Evolutionary conservation across 768 basidiomycete species (phyloP).

Genomic region (Amanita pallidorosea): DNA sequence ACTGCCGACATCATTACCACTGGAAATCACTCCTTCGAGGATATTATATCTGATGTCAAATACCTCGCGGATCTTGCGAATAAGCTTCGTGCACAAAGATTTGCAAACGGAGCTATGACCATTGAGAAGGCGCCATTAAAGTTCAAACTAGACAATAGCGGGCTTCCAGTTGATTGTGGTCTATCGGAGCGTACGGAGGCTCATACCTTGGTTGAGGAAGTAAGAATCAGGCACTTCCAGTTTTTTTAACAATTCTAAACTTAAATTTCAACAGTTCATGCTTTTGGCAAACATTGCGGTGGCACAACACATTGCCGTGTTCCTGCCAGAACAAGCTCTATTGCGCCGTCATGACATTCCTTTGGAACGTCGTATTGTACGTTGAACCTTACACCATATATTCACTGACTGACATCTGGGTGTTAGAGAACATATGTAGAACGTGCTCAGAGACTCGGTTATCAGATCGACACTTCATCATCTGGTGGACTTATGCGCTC

Average conservation of each 20-base stretch:
- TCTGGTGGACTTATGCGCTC: slow-evolving; percentile 79
- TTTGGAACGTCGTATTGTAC: slow-evolving; percentile 80
- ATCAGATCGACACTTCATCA: slow-evolving; percentile 69
- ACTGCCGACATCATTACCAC: slow-evolving; percentile 41
- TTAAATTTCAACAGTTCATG: slow-evolving; percentile 62
- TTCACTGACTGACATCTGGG: slow-evolving; percentile 8
- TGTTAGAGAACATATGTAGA: slow-evolving; percentile 62
- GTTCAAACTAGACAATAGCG: slow-evolving; percentile 73
- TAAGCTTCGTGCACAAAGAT: slow-evolving; percentile 61
- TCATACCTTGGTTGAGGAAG: slow-evolving; percentile 83
- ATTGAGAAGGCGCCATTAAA: slow-evolving; percentile 58
- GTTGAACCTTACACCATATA: slow-evolving; percentile 13
- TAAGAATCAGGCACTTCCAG: slow-evolving; percentile 19
- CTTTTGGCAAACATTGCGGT: slow-evolving; percentile 82
- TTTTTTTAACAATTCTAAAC: background rate
- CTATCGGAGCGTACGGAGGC: slow-evolving; percentile 60
- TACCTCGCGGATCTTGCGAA: slow-evolving; percentile 57
- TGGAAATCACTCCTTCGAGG: slow-evolving; percentile 47
- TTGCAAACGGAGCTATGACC: slow-evolving; percentile 71
- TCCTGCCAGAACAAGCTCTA: slow-evolving; percentile 94
- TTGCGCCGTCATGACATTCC: slow-evolving; percentile 91
- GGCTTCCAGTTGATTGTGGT: slow-evolving; percentile 70
- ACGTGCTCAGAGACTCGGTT: slow-evolving; percentile 77
- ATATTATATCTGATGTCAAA: slow-evolving; percentile 70
- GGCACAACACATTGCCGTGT: slow-evolving; percentile 87